Conservation (phyloP, 495 filamentous ascomycete species). For the Aspergillus homomorphus region DNA sequence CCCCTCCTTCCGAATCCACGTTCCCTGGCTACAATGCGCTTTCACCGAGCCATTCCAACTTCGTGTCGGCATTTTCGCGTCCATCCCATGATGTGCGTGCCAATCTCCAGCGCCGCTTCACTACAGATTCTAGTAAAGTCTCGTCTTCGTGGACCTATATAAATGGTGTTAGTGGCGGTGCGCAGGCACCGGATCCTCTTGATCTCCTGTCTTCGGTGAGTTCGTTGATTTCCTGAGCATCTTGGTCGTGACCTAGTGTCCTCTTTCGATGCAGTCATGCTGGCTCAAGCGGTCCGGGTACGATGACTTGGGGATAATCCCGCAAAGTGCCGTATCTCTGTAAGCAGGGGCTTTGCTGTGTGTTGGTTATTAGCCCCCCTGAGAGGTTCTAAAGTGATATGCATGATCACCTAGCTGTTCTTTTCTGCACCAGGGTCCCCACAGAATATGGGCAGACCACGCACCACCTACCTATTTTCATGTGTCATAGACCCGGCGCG, state of each 20-base stretch:
- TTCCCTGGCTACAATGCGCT: constrained; percentile 70
- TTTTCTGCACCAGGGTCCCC: not conserved
- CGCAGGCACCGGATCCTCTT: constrained; percentile 52
- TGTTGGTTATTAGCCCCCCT: not conserved
- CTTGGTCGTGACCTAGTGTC: not conserved
- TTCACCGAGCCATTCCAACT: constrained; percentile 59
- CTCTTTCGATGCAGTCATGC: not conserved
- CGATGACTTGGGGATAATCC: not conserved
- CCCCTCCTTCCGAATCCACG: constrained; percentile 64
- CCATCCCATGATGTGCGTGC: constrained; percentile 61
- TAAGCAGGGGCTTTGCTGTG: not conserved
- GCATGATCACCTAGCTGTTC: not conserved
- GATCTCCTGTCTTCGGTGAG: constrained; percentile 58
- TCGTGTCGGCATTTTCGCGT: constrained; percentile 53
- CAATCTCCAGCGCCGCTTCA: constrained; percentile 86
- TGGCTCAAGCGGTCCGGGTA: not conserved
- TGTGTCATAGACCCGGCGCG: not conserved
- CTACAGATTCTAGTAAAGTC: constrained; percentile 84
- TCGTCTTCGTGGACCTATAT: constrained; percentile 77
- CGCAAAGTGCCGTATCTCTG: not conserved
- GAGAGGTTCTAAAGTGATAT: not conserved
- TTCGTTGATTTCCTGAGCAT: not conserved
- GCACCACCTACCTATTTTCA: not conserved
- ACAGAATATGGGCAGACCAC: not conserved
- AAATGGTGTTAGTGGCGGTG: constrained; percentile 44